Percentiles rank a stretch among this genome's conserved stretches.
Evolutionary conservation across 1,284 basidiomycete genomes (phyloP).

Genomic region (Ceratobasidium papillatum): DNA sequence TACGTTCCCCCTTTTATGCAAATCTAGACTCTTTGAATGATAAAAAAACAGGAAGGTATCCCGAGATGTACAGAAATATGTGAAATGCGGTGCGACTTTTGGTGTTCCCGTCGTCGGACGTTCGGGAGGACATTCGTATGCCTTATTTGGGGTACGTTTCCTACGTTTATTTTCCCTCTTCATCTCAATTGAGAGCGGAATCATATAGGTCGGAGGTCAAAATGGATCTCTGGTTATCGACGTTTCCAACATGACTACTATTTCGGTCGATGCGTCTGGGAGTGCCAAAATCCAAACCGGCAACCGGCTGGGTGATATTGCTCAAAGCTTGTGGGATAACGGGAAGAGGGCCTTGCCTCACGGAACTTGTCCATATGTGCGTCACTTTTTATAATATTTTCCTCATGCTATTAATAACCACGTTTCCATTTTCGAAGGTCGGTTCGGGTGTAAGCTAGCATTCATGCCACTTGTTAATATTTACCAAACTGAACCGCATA

Average conservation of each 20-base stretch:
- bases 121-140: constrained; percentile 45
- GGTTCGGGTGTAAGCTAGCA: background rate
- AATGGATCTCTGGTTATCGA: constrained; percentile 44
- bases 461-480: background rate
- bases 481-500: background rate
- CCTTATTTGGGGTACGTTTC: constrained; percentile 40
- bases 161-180: background rate
- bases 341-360: constrained; percentile 42
- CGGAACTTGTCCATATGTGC: constrained; percentile 43
- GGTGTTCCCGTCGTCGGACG: constrained; percentile 39
- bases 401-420: too few species aligned
- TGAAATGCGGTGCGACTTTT: constrained; percentile 41
- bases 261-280: constrained; percentile 38
- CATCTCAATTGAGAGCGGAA: background rate
- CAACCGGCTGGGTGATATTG: constrained; percentile 44
- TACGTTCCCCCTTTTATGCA: background rate
- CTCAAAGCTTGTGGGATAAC: constrained; percentile 43
- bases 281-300: constrained; percentile 41
- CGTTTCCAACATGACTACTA: constrained; percentile 41
- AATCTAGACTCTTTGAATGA: background rate
- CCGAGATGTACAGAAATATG: constrained; percentile 38
- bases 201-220: constrained; percentile 41
- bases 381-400: too few species aligned
- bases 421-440: too few species aligned
- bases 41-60: constrained; percentile 22